phyloP scores from a whole-genome alignment of 192 early-diverging fungal species.

The Dissophora globulifera region DNA sequence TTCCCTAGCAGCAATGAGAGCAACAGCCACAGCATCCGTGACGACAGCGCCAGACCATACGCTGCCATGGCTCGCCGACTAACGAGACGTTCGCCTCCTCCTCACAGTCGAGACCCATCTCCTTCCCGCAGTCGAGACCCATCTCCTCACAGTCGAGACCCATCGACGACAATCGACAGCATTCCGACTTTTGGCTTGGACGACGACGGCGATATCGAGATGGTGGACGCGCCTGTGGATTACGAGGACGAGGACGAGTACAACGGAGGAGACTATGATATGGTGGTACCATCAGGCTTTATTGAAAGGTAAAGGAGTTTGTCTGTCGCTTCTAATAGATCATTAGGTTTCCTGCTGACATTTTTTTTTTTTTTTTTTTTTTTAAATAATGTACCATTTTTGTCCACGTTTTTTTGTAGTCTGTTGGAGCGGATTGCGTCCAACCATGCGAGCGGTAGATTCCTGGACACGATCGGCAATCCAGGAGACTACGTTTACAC shows the following conservation, averaged over 20 bases:
- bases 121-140: too few species aligned
- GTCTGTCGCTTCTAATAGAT: too few species aligned
- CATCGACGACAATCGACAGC: neutral
- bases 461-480: constrained; percentile 53
- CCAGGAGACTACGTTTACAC: constrained; percentile 91
- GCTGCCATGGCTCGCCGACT: too few species aligned
- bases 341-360: too few species aligned
- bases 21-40: too few species aligned
- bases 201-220: constrained; percentile 16
- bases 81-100: too few species aligned
- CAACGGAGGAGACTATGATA: neutral
- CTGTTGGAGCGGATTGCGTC: constrained; percentile 12
- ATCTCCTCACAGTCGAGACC: too few species aligned
- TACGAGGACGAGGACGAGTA: neutral
- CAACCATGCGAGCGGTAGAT: constrained; percentile 7
- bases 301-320: neutral
- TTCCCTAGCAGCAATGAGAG: constrained; percentile 15
- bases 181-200: neutral
- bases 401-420: neutral
- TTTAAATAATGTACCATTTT: too few species aligned
- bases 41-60: too few species aligned
- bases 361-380: too few species aligned
- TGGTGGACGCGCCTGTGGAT: constrained; percentile 1
- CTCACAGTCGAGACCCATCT: too few species aligned
- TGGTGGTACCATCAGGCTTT: neutral